Evolutionary conservation across 768 basidiomycete genomes (phyloP).

Genomic region (Boletus rex-veris): DNA sequence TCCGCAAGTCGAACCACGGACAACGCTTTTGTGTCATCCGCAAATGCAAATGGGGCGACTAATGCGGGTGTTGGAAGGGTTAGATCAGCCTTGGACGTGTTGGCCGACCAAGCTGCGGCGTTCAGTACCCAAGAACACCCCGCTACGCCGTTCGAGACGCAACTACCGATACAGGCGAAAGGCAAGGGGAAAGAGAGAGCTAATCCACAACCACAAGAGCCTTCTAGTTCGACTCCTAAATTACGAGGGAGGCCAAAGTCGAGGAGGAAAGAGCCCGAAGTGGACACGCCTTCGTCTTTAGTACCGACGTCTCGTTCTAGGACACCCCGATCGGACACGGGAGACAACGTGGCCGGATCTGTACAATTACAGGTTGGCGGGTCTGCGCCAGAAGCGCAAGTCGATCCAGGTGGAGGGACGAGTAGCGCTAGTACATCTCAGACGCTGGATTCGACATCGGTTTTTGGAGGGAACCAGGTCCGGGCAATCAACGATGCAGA

Average conservation of each 20-base stretch:
- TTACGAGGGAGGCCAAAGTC: slow-evolving; percentile 10
- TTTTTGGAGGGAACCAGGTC: not conserved
- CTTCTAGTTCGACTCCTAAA: slow-evolving; percentile 1
- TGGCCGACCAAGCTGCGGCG: slow-evolving; percentile 69
- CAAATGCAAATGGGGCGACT: not conserved
- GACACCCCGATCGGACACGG: slow-evolving; percentile 17
- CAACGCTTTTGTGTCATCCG: not conserved
- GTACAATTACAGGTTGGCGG: not conserved
- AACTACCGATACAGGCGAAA: slow-evolving; percentile 1
- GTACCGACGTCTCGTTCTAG: slow-evolving; percentile 9
- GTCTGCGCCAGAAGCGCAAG: slow-evolving; percentile 7
- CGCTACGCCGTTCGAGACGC: not conserved
- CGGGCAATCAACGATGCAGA: not conserved
- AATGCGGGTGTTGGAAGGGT: slow-evolving; percentile 25
- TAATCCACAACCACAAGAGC: not conserved
- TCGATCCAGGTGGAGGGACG: slow-evolving; percentile 23
- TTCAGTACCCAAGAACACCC: slow-evolving; percentile 39
- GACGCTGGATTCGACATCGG: slow-evolving; percentile 3
- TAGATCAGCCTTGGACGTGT: slow-evolving; percentile 62
- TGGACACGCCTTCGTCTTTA: slow-evolving; percentile 1
- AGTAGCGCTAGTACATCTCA: not conserved
- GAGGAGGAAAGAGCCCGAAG: slow-evolving; percentile 4
- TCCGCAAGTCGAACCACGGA: not conserved
- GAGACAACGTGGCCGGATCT: not conserved
- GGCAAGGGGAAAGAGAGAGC: slow-evolving; percentile 24